phyloP scores from a whole-genome alignment of 441 rosid genomes.

The Hura crepitans region DNA sequence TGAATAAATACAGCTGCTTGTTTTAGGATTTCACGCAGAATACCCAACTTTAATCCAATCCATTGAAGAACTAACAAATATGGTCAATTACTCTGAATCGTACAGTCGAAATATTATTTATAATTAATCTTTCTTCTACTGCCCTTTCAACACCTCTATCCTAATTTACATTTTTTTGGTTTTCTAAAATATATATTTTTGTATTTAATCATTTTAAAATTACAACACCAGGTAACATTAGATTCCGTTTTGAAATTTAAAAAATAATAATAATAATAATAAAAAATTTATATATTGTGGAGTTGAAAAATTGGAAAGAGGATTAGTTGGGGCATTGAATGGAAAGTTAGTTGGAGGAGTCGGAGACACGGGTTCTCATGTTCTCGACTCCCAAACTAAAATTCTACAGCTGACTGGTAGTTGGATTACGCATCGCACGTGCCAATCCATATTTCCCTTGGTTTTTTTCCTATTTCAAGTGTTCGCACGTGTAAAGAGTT shows the following conservation, averaged over 20 bases:
- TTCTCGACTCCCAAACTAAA: constrained; percentile 16
- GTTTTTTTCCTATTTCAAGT: neutral
- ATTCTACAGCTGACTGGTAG: constrained; percentile 36
- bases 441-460: neutral
- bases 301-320: neutral
- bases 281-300: too few relatives aligned
- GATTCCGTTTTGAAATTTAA: neutral
- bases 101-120: too few relatives aligned
- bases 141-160: neutral
- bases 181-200: too few relatives aligned
- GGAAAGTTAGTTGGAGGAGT: constrained; percentile 38
- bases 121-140: too few relatives aligned
- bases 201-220: too few relatives aligned
- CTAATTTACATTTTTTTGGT: neutral
- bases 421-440: constrained; percentile 15
- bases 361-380: constrained; percentile 15
- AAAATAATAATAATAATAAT: neutral
- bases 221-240: too few relatives aligned
- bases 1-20: too few relatives aligned
- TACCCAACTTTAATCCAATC: too few relatives aligned
- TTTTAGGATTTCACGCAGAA: too few relatives aligned
- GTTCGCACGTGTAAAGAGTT: neutral
- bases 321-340: constrained; percentile 15
- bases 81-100: too few relatives aligned
- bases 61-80: too few relatives aligned